Percentiles rank a stretch among this genome's conserved stretches.
Evolutionary conservation across 441 rosid genomes (phyloP).

Genomic region (Euphorbia neoarborescens): DNA sequence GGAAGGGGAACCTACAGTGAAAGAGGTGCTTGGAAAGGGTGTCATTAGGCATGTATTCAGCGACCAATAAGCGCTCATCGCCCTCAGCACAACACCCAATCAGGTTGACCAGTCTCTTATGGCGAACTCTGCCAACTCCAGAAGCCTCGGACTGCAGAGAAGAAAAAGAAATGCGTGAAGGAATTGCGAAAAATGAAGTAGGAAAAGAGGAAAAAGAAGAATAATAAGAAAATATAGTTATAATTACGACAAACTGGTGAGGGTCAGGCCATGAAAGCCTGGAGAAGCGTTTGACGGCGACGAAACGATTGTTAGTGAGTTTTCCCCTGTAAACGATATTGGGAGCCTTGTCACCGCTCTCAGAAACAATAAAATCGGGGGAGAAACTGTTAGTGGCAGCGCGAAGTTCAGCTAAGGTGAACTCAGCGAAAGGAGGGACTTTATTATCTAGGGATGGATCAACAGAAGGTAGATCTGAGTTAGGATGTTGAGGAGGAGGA

Average conservation of each 20-base stretch:
- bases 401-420: constrained; percentile 33
- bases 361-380: constrained; percentile 37
- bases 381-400: constrained; percentile 34
- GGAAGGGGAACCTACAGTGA: constrained; percentile 29
- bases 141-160: constrained; percentile 32
- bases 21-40: constrained; percentile 52
- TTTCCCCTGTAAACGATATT: constrained; percentile 40
- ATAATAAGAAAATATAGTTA: background rate
- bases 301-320: constrained; percentile 25
- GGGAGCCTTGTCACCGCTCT: constrained; percentile 51
- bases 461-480: constrained; percentile 38
- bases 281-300: constrained; percentile 46
- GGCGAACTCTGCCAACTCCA: constrained; percentile 42
- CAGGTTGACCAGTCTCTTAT: constrained; percentile 39
- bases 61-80: constrained; percentile 48
- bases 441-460: constrained; percentile 28
- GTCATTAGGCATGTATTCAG: constrained; percentile 49
- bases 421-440: constrained; percentile 48
- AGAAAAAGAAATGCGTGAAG: background rate
- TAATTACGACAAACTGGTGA: constrained; percentile 38
- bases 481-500: constrained; percentile 30
- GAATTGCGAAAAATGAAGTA: background rate
- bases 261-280: constrained; percentile 53
- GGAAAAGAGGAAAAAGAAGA: background rate
- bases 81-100: constrained; percentile 51